Evolutionary conservation across 1,284 basidiomycete species (phyloP).

Genomic region (Cutaneotrichosporon sp.): DNA sequence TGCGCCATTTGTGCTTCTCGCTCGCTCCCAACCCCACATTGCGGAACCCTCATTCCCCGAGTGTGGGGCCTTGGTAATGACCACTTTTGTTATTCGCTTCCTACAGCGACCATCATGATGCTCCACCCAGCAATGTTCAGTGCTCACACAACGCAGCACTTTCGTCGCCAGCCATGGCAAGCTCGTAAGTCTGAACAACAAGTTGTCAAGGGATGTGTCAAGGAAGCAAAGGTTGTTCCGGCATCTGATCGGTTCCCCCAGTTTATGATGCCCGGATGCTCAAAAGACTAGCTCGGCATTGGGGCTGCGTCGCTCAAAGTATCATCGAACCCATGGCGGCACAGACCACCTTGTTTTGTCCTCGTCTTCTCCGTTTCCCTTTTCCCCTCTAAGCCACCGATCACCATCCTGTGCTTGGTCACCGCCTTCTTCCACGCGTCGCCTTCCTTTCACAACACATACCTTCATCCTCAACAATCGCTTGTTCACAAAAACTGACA

Average conservation of each 20-base stretch:
- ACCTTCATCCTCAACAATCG: background rate
- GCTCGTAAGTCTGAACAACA: background rate
- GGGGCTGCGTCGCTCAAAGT: background rate
- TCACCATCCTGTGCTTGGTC: background rate
- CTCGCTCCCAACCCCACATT: background rate
- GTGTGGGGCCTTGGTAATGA: background rate
- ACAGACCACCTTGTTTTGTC: background rate
- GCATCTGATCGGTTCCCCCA: conserved; percentile 1
- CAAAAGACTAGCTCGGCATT: background rate
- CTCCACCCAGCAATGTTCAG: background rate
- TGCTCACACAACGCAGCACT: conserved; percentile 4
- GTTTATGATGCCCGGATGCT: background rate
- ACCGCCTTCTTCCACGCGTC: background rate
- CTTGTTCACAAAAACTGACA: background rate
- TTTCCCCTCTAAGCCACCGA: background rate
- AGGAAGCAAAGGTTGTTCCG: background rate
- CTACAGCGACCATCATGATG: background rate
- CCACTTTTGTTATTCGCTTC: background rate
- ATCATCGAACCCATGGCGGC: background rate
- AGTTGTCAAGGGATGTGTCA: background rate
- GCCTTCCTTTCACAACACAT: background rate
- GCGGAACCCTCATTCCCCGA: background rate
- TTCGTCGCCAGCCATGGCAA: conserved; percentile 6
- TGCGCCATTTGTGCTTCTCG: background rate
- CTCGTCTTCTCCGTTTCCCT: background rate